Evolutionary conservation across 768 basidiomycete genomes (phyloP).

Genomic region (Phaeotremella fagi): DNA sequence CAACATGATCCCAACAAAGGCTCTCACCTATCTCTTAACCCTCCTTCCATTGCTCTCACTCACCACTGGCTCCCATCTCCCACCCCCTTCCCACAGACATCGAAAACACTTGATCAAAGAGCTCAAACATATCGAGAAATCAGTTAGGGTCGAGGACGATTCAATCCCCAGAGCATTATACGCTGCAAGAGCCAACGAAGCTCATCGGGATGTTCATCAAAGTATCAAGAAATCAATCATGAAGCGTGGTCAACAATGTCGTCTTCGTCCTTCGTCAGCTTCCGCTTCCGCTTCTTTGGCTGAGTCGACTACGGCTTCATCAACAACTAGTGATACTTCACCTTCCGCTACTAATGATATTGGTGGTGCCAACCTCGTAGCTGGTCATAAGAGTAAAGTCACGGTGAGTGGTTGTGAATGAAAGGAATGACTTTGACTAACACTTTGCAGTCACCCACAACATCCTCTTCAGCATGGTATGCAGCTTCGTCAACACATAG

Average conservation of each 20-base stretch:
- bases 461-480: background rate
- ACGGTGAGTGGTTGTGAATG: background rate
- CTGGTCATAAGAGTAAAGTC: background rate
- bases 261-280: slow-evolving; percentile 9
- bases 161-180: slow-evolving; percentile 5
- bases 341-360: background rate
- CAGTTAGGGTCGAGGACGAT: slow-evolving; percentile 5
- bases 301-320: slow-evolving; percentile 1
- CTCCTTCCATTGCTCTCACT: slow-evolving; percentile 28
- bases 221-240: slow-evolving; percentile 26
- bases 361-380: background rate
- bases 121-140: slow-evolving; percentile 7
- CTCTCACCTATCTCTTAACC: slow-evolving; percentile 19
- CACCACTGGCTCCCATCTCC: slow-evolving; percentile 11
- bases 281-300: slow-evolving; percentile 1
- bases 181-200: slow-evolving; percentile 18
- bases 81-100: slow-evolving; percentile 24
- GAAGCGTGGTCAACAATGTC: slow-evolving; percentile 23
- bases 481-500: too few species aligned
- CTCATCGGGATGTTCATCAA: slow-evolving; percentile 31
- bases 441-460: background rate
- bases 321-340: background rate
- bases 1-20: slow-evolving; percentile 4
- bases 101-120: slow-evolving; percentile 24
- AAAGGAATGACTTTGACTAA: too few species aligned